Base-by-base conservation (phyloP, 1,139 yeast species). In the Yamadazyma triangularis region DNA sequence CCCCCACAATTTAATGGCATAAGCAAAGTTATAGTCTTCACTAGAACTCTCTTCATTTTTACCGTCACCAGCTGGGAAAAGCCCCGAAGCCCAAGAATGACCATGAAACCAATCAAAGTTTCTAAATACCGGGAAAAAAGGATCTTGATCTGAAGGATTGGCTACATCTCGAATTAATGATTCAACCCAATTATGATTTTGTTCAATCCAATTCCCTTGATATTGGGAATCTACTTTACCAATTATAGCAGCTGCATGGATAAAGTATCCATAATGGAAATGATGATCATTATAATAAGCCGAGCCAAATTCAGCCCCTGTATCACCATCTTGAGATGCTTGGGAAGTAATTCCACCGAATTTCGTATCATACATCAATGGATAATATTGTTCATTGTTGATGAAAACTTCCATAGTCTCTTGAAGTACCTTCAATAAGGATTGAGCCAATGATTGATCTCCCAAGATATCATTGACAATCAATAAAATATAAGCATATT, bases 1-100 rank as follows among this genome's bases (percentile, higher is more conserved):
- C 29, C 87, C 93, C 88, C 91, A 83, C 39, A 83, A 61, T 53
- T 80, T 81, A 80, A 83, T 78, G 36, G 81, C 93, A 55, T 81
- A 83, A 13, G 84, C 77, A 47, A 79, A 80, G 57, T 84, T 82
- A 61, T 77, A 79, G 50, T 83, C 91, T 51, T 84, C 94, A 15
- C 88, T 78, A n/a, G 83, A 64, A 5, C 87, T 79, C 54, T 84
- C 94, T 58, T 84, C 82, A 49, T 84, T 79, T 45, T 77, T 77
- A 37, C 93, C 91, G 48, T 81, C 91, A 21, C 77, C 79, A 41
- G 75, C 60, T 22, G 69, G 73, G 47, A 73, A 78, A 38, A 83
- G 58, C 13, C 94, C 93, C 36, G 74, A 72, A 4, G 93, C 91
- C 87, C 89, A 83, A 3, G 91, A 80, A 54, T 84, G 91, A 21